Base-by-base conservation (phyloP, 2,329 filamentous ascomycete genomes). In the Bretziella fagacearum region DNA sequence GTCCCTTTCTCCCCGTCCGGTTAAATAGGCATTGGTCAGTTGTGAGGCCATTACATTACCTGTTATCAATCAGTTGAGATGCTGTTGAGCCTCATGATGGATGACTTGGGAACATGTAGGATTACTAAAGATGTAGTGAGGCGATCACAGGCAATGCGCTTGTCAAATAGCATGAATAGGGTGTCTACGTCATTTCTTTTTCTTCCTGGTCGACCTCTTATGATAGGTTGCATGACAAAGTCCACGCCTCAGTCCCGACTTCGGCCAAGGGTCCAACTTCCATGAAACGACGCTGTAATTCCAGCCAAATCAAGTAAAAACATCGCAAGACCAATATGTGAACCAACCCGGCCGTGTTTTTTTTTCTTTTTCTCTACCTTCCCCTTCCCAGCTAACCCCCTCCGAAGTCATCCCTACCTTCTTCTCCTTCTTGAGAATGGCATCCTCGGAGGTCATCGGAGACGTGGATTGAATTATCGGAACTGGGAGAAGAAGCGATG, bases 61-160 rank as follows among this genome's bases (percentile, higher is more conserved):
- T 43, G 26, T 43, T 43, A 43, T 43, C 40, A 43, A 43, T 43
- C 40, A 43, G 40, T 43, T 30, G 11, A 43, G 10, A 27, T 23
- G 35, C 20, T 39, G 35, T 39, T 39, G 3, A 8, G 7, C 7
- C 18, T 39, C 18, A 25, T 13, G 15, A 11, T 5, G n/a, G 3
- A 10, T 22, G 15, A 18, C 7, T 23, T 11, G 7, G 20, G 35
- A 39, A 39, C n/a, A n/a, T n/a, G n/a, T n/a, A 20, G 35, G 18
- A 20, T 22, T 8, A 13, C n/a, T 22, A 20, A 18, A n/a, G n/a
- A n/a, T n/a, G n/a, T n/a, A n/a, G n/a, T 23, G 18, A 13, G 15
- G 8, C 7, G n/a, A n/a, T n/a, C n/a, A n/a, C n/a, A n/a, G n/a
- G n/a, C 35, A 22, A 23, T 20, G n/a, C 15, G 20, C 17, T 22